These are phyloP conservation scores for Botrytis cinerea DNA, from an alignment of 2,329 filamentous ascomycete species.

Conservation along the genomic window DNA sequence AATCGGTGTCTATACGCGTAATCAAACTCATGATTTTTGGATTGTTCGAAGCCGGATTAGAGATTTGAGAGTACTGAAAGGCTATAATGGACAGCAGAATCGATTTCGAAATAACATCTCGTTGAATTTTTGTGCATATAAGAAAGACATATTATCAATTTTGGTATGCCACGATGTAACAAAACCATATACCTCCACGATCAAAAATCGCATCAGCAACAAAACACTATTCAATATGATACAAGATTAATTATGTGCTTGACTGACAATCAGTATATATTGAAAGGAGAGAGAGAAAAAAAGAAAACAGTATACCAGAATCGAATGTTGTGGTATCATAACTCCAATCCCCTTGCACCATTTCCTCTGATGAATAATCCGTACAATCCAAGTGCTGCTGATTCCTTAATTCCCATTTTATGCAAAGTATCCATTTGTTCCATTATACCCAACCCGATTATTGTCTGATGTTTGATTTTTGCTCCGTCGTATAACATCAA, in stretches of 20 bases:
- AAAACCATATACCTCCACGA: accelerated
- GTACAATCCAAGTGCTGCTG: conserved; percentile 16
- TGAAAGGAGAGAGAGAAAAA: neutral
- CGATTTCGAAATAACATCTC: neutral
- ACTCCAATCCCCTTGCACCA: conserved; percentile 9
- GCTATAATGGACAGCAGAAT: accelerated
- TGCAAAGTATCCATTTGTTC: conserved; percentile 2
- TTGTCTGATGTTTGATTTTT: neutral
- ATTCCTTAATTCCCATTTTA: conserved; percentile 3
- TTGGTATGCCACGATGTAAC: neutral
- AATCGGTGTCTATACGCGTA: too few relatives aligned
- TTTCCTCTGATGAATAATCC: conserved; percentile 12
- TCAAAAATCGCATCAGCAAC: neutral
- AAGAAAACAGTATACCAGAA: conserved; percentile 6
- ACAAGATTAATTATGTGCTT: conserved; percentile 7
- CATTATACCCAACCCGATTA: neutral
- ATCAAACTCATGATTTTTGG: neutral
- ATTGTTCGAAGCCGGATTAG: neutral
- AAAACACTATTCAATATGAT: conserved; percentile 1
- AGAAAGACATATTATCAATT: neutral
- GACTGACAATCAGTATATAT: conserved; percentile 1
- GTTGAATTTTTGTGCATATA: neutral
- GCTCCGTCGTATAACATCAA: neutral
- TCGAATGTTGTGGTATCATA: conserved; percentile 13
- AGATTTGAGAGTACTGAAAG: neutral